Conservation (phyloP, 176 grass and related monocot species). For the Oryza coarctata region DNA sequence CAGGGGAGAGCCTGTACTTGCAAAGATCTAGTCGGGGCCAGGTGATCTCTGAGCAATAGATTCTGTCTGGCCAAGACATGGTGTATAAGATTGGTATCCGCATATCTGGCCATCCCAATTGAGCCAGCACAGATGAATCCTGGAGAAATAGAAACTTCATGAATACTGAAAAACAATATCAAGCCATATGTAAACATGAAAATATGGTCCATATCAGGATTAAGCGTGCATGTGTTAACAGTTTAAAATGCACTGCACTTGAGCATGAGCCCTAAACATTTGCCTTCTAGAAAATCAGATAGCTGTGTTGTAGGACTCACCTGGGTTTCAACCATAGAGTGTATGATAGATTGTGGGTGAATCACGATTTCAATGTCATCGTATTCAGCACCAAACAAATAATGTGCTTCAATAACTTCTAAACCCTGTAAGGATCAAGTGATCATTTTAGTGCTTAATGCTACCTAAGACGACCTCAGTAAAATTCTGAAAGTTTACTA, state of each 20-base stretch:
- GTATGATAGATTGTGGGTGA: conserved; percentile 98
- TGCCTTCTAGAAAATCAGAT: conserved; percentile 5
- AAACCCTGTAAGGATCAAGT: conserved; percentile 59
- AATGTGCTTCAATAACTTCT: conserved; percentile 99
- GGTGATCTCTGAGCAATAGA: conserved; percentile 85
- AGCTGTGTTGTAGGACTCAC: conserved; percentile 31
- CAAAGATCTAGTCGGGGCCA: conserved; percentile 98
- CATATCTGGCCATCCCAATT: conserved; percentile 97
- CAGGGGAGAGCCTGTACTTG: conserved; percentile 53
- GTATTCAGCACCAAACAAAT: conserved; percentile 91
- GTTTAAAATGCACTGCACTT: neutral
- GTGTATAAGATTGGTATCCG: conserved; percentile 93
- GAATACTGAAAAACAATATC: neutral
- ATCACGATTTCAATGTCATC: conserved; percentile 97
- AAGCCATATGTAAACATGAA: conserved; percentile 11
- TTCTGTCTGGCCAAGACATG: conserved; percentile 94
- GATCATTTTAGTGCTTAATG: conserved; percentile 15
- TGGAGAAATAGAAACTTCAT: conserved; percentile 41
- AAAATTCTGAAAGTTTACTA: neutral
- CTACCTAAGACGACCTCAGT: neutral
- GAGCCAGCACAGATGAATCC: conserved; percentile 95
- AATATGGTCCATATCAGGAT: neutral
- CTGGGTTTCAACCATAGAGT: conserved; percentile 98
- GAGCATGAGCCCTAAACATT: neutral
- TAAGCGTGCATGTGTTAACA: neutral